Base-by-base conservation (phyloP, 2,329 filamentous ascomycete genomes). In the Fonsecaea pedrosoi region DNA sequence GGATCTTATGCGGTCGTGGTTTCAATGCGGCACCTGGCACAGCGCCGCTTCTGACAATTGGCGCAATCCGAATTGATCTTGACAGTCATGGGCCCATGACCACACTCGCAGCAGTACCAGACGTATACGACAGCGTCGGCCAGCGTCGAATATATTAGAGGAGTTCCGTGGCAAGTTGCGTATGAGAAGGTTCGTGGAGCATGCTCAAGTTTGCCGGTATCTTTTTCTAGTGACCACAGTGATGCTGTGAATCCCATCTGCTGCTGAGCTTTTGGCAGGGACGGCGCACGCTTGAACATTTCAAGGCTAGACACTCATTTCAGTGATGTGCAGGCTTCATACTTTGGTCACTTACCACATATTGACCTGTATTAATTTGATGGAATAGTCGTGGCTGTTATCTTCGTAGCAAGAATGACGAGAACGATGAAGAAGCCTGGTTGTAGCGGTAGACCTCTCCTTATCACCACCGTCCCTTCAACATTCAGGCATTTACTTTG, bases 41-140 rank as follows among this genome's bases (percentile, higher is more conserved):
- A 65, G 1, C 56, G 35, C 25, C n/a, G 38, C 3, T 1, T 34
- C 3, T 50, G n/a, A 50, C 62, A 65, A 10, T 48, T 40, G 9
- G 62, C 48, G 37, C 62, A 65, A 40, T 15, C 7, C 2, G 8
- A 10, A 30, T 65, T 65, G 35, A 34, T 34, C 35, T 21, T 45
- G 30, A 65, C 37, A 13, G n/a, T 30, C 37, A 60, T 60, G 3
- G 56, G 56, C 1, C 62, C 62, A 32, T 55, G 7, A 10, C n/a
- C 5, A 13, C 62, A 65, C 0, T 60, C 2, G 37, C 48, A 60
- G 50, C 62, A 65, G 37, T 38, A 65, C 62, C 62, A 65, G n/a
- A 65, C 62, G 45, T 38, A 35, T 10, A 15, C 48, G 9, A 9
- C 30, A 15, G 15, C 32, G 10, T 45, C 18, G 12, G 18, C 53